phyloP scores from a whole-genome alignment of 192 early-diverging fungal species.

The Backusella sp. region DNA sequence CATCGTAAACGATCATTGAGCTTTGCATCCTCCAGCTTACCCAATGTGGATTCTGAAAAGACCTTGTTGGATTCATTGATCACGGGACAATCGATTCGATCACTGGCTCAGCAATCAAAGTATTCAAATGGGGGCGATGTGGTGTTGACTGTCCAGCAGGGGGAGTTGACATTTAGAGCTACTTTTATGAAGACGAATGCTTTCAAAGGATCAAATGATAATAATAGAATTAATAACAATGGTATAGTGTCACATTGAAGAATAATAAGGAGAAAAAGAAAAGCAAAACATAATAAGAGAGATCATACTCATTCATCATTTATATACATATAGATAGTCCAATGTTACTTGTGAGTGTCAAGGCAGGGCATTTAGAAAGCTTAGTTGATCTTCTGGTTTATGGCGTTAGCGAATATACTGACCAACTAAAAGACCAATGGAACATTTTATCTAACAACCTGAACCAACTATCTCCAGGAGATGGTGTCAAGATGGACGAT shows the following conservation, averaged over 20 bases:
- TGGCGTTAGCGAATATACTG: slow-evolving; percentile 38
- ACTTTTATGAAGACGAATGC: neutral
- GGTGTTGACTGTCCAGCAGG: slow-evolving; percentile 31
- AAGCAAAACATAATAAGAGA: neutral
- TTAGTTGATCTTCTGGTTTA: slow-evolving; percentile 62
- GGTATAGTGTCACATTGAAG: neutral
- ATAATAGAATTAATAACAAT: neutral
- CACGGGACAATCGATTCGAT: neutral
- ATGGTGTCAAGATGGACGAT: slow-evolving; percentile 31
- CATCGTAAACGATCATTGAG: slow-evolving; percentile 27
- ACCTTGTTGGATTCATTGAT: neutral
- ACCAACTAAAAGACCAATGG: slow-evolving; percentile 18
- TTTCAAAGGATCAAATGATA: neutral
- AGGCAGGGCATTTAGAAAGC: slow-evolving; percentile 57
- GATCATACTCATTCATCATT: neutral
- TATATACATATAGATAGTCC: neutral
- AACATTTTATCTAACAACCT: neutral
- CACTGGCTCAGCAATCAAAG: neutral
- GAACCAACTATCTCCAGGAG: neutral
- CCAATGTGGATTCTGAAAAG: neutral
- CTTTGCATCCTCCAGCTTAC: slow-evolving; percentile 16
- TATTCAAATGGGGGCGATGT: slow-evolving; percentile 21
- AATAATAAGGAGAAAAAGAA: neutral
- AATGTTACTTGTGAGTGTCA: slow-evolving; percentile 48
- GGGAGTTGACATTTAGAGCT: slow-evolving; percentile 38